Base-by-base conservation (phyloP, 768 basidiomycete species). In the Pleurotus tuber-regium region DNA sequence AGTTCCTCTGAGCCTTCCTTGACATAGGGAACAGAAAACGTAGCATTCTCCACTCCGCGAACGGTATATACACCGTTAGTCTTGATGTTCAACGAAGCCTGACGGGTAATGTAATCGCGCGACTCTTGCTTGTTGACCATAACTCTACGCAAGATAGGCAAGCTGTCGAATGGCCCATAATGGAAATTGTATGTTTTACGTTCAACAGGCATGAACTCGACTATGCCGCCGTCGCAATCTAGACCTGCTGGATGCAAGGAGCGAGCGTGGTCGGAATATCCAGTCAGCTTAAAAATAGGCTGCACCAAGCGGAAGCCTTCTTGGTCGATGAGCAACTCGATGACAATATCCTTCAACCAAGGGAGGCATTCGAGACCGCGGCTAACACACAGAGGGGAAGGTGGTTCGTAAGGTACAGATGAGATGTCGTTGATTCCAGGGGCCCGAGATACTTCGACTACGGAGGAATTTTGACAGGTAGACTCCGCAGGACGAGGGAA, bases 281-380 rank as follows among this genome's bases (percentile, higher is more conserved):
- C 80, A n/a, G 74, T 68, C 42, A 84, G 78, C 54, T 70, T 73
- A 69, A 92, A 84, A 6, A 68, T 63, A 16, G 87, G 82, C 21
- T 72, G 71, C 4, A 84, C 73, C 14, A 78, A 74, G 21, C 89
- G 80, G 59, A 89, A 90, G 3, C 88, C 86, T 68, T 92, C 92
- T 63, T 93, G 92, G 61, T 92, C 92, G 21, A 93, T 84, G 64
- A 83, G 77, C 28, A 92, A 68, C 51, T 87, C 80, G 25, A 92
- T 64, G 33, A 66, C 67, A 24, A 74, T 69, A 33, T 73, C 70
- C 55, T 75, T 72, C 9, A 88, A 72, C 83, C 85, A 87, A 2
- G 65, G 60, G 2, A 82, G 63, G 33, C 72, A 64, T n/a, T n/a
- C n/a, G n/a, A n/a, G n/a, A n/a, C n/a, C n/a, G n/a, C n/a, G n/a